A percentile compares a stretch with the other conserved stretches of the same genome.
phyloP scores from a whole-genome alignment of 2,329 filamentous ascomycete genomes.

The Lecanoromycetidae sp. region DNA sequence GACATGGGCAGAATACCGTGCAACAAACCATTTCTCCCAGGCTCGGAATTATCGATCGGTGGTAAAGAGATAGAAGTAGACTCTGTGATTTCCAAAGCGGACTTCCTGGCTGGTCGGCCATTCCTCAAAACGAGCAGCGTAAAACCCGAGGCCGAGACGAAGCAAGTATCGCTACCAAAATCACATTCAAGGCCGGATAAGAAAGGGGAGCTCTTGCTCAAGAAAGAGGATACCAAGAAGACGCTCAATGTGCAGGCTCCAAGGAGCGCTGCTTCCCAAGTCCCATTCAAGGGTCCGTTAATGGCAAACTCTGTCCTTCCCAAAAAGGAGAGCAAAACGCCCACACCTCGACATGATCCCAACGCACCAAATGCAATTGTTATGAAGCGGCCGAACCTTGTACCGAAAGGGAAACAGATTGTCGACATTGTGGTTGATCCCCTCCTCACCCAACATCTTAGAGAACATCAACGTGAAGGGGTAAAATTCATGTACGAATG shows the following conservation, averaged over 20 bases:
- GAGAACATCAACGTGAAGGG: constrained; percentile 57
- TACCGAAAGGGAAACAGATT: constrained; percentile 50
- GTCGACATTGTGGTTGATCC: constrained; percentile 66
- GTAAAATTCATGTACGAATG: constrained; percentile 63
- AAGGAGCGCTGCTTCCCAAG: constrained; percentile 30
- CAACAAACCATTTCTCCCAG: constrained; percentile 45
- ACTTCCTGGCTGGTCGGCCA: constrained; percentile 41
- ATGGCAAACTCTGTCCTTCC: constrained; percentile 40
- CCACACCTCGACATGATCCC: constrained; percentile 55
- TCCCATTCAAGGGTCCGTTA: constrained; percentile 51
- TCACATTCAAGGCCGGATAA: constrained; percentile 15
- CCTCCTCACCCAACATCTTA: constrained; percentile 47
- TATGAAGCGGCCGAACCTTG: constrained; percentile 49
- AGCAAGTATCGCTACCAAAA: constrained; percentile 16
- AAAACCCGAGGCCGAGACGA: background rate
- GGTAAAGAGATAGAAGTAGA: constrained; percentile 61
- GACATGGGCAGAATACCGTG: constrained; percentile 49
- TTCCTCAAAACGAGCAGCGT: constrained; percentile 25
- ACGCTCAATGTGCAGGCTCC: constrained; percentile 28
- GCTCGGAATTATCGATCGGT: constrained; percentile 48
- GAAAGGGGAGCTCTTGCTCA: background rate
- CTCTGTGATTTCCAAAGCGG: constrained; percentile 46
- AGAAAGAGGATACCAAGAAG: constrained; percentile 27
- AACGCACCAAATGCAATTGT: constrained; percentile 47
- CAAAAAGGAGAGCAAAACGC: constrained; percentile 34